Evolutionary conservation across 306 rosid species (phyloP), one percentile per base, ranked within the genome.

Genomic region (Carpinus fangiana): DNA sequence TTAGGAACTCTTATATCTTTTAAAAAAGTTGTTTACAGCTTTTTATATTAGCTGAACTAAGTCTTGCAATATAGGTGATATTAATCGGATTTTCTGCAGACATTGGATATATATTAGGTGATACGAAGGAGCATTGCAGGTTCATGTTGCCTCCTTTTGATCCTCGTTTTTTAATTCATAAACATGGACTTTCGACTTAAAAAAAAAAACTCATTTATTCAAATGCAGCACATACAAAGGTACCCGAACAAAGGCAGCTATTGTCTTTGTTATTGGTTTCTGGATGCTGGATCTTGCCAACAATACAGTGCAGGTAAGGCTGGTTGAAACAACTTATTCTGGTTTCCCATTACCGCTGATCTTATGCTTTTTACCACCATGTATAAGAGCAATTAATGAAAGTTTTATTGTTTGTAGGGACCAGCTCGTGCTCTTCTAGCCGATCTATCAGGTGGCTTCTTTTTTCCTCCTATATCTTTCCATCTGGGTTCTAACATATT

Each of bases 241-340:
- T 78, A 93, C 98, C 54, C 90, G 99, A 45, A 86, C 87, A 28
- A 89, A 92, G 90, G 99, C 97, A 34, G 99, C 98, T 55, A 13
- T 93, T 82, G 85, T 93, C 70, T 96, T 96, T 85, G 88, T 95
- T 78, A 82, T 93, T 80, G 99, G 99, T 45, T 96, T 96, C 81
- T 96, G 99, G 99, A 83, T 96, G 94, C 94, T 96, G 81, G 99
- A 96, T 89, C 99, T 96, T 86, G 99, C 99, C 72, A 96, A 96
- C 89, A 96, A 96, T 81, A 93, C 98, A 34, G 99, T 96, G 61
- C 97, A 96, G 97, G 99, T 91, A 80, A 41, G 68, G 86, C 70
- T 55, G 79, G 59, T 84, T 71, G 65, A 55, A 73, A 67, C 61
- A 68, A 77, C 83, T 69, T 20, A 16, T 16, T 36, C 54, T 77